These are phyloP conservation scores for Metroxylon sagu DNA, from an alignment of 176 grass and related monocot species.

Conservation along the genomic window DNA sequence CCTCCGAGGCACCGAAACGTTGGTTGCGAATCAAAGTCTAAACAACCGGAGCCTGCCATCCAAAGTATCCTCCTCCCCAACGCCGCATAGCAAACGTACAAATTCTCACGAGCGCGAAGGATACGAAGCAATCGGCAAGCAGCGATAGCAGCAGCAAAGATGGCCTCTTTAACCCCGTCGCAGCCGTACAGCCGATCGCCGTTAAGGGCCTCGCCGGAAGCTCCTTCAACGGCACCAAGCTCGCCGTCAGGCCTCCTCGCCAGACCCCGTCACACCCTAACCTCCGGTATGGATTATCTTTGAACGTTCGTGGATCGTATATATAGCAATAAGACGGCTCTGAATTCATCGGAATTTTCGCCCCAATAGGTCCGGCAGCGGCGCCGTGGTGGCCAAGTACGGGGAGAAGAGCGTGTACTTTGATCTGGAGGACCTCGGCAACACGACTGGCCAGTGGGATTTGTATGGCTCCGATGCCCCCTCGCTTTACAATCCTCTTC, in stretches of 20 bases:
- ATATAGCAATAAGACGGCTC: neutral
- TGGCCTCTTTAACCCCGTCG: slow-evolving; percentile 81
- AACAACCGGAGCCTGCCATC: slow-evolving; percentile 11
- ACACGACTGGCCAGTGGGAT: slow-evolving; percentile 97
- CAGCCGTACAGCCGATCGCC: slow-evolving; percentile 50
- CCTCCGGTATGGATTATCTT: slow-evolving; percentile 26
- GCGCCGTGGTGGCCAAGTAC: slow-evolving; percentile 80
- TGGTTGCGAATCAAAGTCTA: too few relatives aligned
- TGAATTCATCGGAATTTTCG: slow-evolving; percentile 10
- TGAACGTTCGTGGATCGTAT: neutral
- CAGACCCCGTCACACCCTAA: slow-evolving; percentile 24
- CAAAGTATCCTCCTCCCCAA: slow-evolving; percentile 2
- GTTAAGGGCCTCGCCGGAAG: slow-evolving; percentile 77
- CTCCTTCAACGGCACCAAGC: slow-evolving; percentile 63
- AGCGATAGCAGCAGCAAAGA: slow-evolving; percentile 5
- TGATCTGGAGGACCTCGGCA: slow-evolving; percentile 83
- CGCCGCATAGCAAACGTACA: slow-evolving; percentile 1
- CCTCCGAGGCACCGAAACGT: too few relatives aligned
- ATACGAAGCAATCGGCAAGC: neutral
- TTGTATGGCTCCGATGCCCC: slow-evolving; percentile 83
- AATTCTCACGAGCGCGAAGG: slow-evolving; percentile 32
- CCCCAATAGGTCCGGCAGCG: slow-evolving; percentile 6
- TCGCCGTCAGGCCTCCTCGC: slow-evolving; percentile 43
- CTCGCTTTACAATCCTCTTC: slow-evolving; percentile 85
- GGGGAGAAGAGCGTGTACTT: slow-evolving; percentile 99